These are phyloP conservation scores for Lecanicillium sp. DNA, from an alignment of 2,329 filamentous ascomycete species.

Conservation along the genomic window DNA sequence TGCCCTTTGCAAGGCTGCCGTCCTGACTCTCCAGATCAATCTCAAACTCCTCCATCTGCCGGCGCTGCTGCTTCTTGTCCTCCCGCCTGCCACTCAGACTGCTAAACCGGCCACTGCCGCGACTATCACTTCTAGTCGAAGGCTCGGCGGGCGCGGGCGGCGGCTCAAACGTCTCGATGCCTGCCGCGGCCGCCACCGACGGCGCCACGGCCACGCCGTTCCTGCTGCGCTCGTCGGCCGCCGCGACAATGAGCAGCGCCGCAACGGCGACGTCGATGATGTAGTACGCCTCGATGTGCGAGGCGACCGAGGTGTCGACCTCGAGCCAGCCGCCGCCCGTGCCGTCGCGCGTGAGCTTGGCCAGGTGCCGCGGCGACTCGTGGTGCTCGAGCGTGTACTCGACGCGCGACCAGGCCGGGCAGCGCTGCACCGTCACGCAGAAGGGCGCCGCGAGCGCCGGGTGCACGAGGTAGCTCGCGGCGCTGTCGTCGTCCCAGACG, in stretches of 20 bases:
- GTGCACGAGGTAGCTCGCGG: slow-evolving; percentile 56
- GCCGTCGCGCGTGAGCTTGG: slow-evolving; percentile 54
- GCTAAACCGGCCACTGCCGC: slow-evolving; percentile 19
- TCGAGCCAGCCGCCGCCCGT: slow-evolving; percentile 55
- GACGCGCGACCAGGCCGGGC: slow-evolving; percentile 52
- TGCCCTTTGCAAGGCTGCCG: slow-evolving; percentile 33
- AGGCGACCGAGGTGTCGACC: slow-evolving; percentile 54
- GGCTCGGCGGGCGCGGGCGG: slow-evolving; percentile 37
- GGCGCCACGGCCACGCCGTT: neutral
- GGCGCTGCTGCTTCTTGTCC: slow-evolving; percentile 25
- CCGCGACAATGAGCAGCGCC: slow-evolving; percentile 54
- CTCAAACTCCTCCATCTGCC: slow-evolving; percentile 50
- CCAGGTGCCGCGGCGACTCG: slow-evolving; percentile 55
- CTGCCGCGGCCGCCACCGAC: slow-evolving; percentile 20
- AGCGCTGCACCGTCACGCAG: slow-evolving; percentile 52
- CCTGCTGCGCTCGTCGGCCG: slow-evolving; percentile 46
- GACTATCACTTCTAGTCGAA: slow-evolving; percentile 14
- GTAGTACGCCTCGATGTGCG: slow-evolving; percentile 55
- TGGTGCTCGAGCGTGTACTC: slow-evolving; percentile 62
- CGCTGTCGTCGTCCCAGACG: slow-evolving; percentile 61
- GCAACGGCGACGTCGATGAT: slow-evolving; percentile 57
- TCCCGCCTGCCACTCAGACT: slow-evolving; percentile 25
- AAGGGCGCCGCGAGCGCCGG: slow-evolving; percentile 59
- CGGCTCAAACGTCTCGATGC: slow-evolving; percentile 52
- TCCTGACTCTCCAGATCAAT: slow-evolving; percentile 59